Base-by-base conservation (phyloP, 202 grass and related monocot species). In the Setaria viridis region DNA sequence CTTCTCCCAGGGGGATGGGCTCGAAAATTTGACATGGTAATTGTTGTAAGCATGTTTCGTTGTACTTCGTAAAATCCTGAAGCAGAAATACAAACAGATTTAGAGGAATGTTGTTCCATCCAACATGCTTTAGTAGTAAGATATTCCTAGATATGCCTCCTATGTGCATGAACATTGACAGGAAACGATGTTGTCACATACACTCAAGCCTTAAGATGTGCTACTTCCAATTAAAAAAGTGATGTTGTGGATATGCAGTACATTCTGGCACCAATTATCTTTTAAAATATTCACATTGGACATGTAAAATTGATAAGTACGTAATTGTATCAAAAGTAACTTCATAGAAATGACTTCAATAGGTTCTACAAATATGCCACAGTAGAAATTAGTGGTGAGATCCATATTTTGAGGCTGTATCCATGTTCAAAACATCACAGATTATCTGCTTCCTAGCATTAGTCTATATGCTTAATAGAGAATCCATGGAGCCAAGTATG, bases 41-140 rank as follows among this genome's bases (percentile, higher is more conserved):
- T 73, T 95, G 60, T 41, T 91, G 93, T 77, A 95, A 94, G 48
- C 51, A 63, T 78, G 81, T 54, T 86, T 95, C 90, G 0, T 98
- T 95, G 90, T 92, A 98, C 81, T 98, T 95, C 86, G 94, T 81
- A 62, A 98, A 98, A 92, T 95, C 90, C 96, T 98, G 82, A 74
- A 73, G 45, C 41, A 35, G 70, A 30, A 89, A 81, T 45, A 78
- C 45, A 76, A 56, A 56, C 55, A 78, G 46, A 86, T 46, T 79
- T 4, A 51, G 57, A 87, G 32, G 69, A 83, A 51, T 65, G 43
- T 59, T 34, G 19, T 19, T 49, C 29, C 14, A 70, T 49, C 47
- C 48, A 72, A 19, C 4, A 59, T 60, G 25, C 10, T 85, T 62
- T 41, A 86, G 32, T 68, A 81, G 6, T 6, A 74, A 47, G 32